Conservation (phyloP, 1,284 basidiomycete genomes). For the Tilletiopsis washingtonensis region DNA sequence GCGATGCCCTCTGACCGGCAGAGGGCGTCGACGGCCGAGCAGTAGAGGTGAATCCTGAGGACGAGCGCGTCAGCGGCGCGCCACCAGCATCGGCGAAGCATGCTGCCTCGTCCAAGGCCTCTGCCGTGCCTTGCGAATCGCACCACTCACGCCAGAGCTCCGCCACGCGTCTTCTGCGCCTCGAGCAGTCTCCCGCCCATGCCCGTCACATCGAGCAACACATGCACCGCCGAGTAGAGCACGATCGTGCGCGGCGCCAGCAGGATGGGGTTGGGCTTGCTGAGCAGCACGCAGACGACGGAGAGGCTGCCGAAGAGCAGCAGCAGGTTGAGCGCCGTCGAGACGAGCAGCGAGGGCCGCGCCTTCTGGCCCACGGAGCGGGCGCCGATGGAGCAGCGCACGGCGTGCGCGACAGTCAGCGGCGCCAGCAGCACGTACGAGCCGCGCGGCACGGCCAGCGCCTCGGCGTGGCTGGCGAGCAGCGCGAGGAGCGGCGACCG, state of each 20-base stretch:
- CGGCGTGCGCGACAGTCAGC: too few species aligned
- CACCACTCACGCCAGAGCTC: slow-evolving; percentile 12
- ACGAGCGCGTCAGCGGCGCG: too few species aligned
- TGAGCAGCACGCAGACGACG: slow-evolving; percentile 17
- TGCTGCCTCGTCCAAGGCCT: background rate
- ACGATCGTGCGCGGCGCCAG: slow-evolving; percentile 17
- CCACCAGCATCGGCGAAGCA: too few species aligned
- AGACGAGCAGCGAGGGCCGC: too few species aligned
- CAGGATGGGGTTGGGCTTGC: slow-evolving; percentile 21
- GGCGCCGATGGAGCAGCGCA: too few species aligned
- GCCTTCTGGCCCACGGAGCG: too few species aligned
- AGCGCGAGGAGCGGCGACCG: too few species aligned
- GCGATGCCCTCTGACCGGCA: slow-evolving; percentile 33
- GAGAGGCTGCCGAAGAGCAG: slow-evolving; percentile 30
- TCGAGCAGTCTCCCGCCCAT: slow-evolving; percentile 13
- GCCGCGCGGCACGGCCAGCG: too few species aligned
- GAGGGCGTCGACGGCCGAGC: slow-evolving; percentile 24
- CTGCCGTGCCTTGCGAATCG: too few species aligned
- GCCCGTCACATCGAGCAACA: slow-evolving; percentile 7
- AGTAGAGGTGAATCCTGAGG: slow-evolving; percentile 15
- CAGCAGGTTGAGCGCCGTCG: slow-evolving; percentile 29
- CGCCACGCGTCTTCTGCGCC: background rate
- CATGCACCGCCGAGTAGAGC: slow-evolving; percentile 28
- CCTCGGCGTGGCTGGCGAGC: too few species aligned
- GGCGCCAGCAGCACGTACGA: too few species aligned